Evolutionary conservation across 306 rosid species (phyloP), one percentile per base, ranked within the genome.

Genomic region (Lathyrus tuberosus): DNA sequence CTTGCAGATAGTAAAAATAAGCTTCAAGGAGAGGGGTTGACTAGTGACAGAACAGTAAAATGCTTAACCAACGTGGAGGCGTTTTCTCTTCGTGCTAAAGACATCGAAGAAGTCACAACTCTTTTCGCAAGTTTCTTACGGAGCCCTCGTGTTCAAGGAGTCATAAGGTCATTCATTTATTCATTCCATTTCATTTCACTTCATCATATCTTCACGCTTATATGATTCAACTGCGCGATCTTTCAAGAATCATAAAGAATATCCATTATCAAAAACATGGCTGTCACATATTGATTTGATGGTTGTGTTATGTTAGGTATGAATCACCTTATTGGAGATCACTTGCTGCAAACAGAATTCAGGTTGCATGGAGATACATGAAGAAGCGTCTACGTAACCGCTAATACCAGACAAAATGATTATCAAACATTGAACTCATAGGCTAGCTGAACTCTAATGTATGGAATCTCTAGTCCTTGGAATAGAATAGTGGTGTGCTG

Each of bases 291-390:
- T 49, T 16, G 30, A 49, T 60, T 26, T 68, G 47, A 59, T 44
- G 3, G 44, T 44, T 56, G 0, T 38, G 10, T 62, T 30, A 18
- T 76, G 49, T 20, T 35, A 76, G 71, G 87, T 89, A 89, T 66
- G 97, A 89, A 60, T 89, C 96, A 22, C 90, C 90, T 13, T 89
- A 87, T 76, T 92, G 97, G 97, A 86, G 95, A 78, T 47, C 84
- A 15, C 76, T 83, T 20, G 96, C 94, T 6, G 90, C 97, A 72
- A 72, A 58, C 30, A 79, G 83, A 75, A 89, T 92, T 74, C 95
- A 89, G 56, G 96, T 87, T 26, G 95, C 92, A 22, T 92, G 95
- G 96, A 84, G 90, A 76, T 84, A 87, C 78, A 14, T 82, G 54
- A 86, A 41, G 73, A 92, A 83, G 62, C 65, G 92, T 74, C 82